Evolutionary conservation across 306 rosid genomes (phyloP).

Genomic region (Vigna unguiculata): DNA sequence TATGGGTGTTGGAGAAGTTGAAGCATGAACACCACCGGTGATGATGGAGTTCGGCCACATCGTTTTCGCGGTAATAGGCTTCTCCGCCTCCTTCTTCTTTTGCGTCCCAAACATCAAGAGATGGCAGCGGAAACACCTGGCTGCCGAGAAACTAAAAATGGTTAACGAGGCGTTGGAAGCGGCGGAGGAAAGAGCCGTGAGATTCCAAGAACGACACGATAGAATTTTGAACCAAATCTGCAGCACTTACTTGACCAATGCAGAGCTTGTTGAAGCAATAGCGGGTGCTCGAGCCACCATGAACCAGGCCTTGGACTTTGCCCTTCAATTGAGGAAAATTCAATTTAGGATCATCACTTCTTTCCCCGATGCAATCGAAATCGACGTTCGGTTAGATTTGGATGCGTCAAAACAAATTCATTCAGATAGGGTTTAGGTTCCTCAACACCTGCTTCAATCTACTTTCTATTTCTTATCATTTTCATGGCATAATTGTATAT

Average conservation of each 20-base stretch:
- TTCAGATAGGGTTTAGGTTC: neutral
- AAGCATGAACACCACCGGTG: neutral
- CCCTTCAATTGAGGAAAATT: constrained; percentile 56
- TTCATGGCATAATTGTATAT: neutral
- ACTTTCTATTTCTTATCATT: neutral
- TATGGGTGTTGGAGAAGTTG: neutral
- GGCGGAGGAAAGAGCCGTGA: constrained; percentile 64
- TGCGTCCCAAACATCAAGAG: constrained; percentile 51
- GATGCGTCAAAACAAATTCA: neutral
- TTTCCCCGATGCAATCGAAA: constrained; percentile 50
- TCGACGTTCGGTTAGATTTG: constrained; percentile 15
- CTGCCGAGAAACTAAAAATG: constrained; percentile 55
- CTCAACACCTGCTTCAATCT: neutral
- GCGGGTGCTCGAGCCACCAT: constrained; percentile 54
- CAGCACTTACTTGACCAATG: constrained; percentile 54
- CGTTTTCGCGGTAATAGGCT: constrained; percentile 55
- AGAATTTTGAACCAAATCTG: constrained; percentile 57
- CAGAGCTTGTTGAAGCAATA: constrained; percentile 59
- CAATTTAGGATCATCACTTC: constrained; percentile 52
- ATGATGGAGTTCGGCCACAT: constrained; percentile 48
- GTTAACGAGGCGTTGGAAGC: constrained; percentile 59
- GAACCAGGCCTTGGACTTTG: constrained; percentile 62
- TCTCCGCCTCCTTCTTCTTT: constrained; percentile 56
- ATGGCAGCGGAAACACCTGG: constrained; percentile 52
- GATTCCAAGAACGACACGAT: constrained; percentile 68